Evolutionary conservation across 2,329 filamentous ascomycete species (phyloP), one percentile per base, ranked within the genome.

Genomic region (Neoscytalidium dimidiatum): DNA sequence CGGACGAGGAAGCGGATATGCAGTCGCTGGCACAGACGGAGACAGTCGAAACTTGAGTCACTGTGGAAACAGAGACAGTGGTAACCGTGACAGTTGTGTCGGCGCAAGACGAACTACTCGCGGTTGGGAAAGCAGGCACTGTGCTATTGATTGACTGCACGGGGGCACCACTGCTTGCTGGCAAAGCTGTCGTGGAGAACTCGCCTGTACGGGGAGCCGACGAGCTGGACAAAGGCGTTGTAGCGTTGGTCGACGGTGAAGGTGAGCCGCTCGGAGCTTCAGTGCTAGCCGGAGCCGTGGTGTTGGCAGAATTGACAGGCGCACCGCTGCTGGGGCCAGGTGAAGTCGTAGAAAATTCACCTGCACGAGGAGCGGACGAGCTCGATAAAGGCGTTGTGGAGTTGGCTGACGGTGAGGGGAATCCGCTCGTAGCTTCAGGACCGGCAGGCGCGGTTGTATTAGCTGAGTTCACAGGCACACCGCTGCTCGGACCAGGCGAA

Each of bases 301-400:
- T n/a, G 13, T 62, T 62, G 3, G 49, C 60, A 28, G 60, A 53
- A 33, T 51, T 51, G 19, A 44, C 23, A 4, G 60, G 60, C 4
- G n/a, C 13, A 19, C 48, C 17, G n/a, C 60, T 63, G 14, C 53
- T 41, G 1, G 53, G 21, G 4, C 9, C 29, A n/a, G n/a, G n/a
- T n/a, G n/a, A n/a, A n/a, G n/a, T n/a, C n/a, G n/a, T n/a, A n/a
- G n/a, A n/a, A n/a, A n/a, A n/a, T n/a, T n/a, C n/a, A n/a, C n/a
- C n/a, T n/a, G n/a, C n/a, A n/a, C n/a, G n/a, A n/a, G n/a, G n/a
- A n/a, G n/a, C n/a, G n/a, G n/a, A n/a, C n/a, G 48, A 44, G 17
- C 44, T 68, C 44, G 69, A 69, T 23, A 69, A 13, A 4, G 68
- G 69, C 0, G 66, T 13, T 0, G 71, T 69, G 13, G 70, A 62